A percentile compares a stretch with the other conserved stretches of the same genome.
phyloP scores from a whole-genome alignment of 2,329 filamentous ascomycete genomes.

The Neofusicoccum cordaticola region DNA sequence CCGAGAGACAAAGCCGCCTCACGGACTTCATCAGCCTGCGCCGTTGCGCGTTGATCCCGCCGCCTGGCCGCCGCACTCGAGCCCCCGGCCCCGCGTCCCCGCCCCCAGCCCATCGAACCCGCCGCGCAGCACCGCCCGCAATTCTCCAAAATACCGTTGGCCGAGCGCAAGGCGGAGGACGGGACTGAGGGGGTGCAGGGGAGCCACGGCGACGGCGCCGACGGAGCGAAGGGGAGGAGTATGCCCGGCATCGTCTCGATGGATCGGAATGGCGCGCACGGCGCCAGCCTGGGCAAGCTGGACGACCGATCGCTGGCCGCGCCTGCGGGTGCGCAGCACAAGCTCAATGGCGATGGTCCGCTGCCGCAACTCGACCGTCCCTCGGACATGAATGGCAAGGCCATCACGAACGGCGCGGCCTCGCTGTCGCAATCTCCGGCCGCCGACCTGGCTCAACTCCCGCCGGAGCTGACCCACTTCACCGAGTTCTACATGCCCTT shows the following conservation, averaged over 20 bases:
- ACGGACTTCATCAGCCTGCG: slow-evolving; percentile 7
- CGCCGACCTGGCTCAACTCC: slow-evolving; percentile 29
- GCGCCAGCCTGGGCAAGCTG: slow-evolving; percentile 26
- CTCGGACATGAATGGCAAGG: slow-evolving; percentile 8
- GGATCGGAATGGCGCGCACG: slow-evolving; percentile 43
- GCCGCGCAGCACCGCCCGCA: neutral
- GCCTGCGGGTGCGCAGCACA: neutral
- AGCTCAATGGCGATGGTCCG: slow-evolving; percentile 14
- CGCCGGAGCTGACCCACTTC: slow-evolving; percentile 64
- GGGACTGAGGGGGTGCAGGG: slow-evolving; percentile 18
- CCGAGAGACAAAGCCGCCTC: slow-evolving; percentile 10
- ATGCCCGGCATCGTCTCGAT: slow-evolving; percentile 52
- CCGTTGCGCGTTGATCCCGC: slow-evolving; percentile 14
- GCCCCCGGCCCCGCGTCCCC: slow-evolving; percentile 10
- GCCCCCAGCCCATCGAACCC: neutral
- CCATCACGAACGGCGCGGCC: slow-evolving; percentile 16
- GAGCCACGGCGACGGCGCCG: slow-evolving; percentile 32
- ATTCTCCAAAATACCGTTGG: slow-evolving; percentile 17
- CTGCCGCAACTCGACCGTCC: slow-evolving; percentile 15
- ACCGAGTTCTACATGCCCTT: slow-evolving; percentile 71
- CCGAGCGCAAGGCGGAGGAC: slow-evolving; percentile 16
- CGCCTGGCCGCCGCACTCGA: slow-evolving; percentile 9
- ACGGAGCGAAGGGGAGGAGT: slow-evolving; percentile 30
- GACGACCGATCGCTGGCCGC: slow-evolving; percentile 3
- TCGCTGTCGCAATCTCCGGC: slow-evolving; percentile 17